These are phyloP conservation scores for Starmerella vitae DNA, from an alignment of 805 yeast genomes.

Conservation along the genomic window DNA sequence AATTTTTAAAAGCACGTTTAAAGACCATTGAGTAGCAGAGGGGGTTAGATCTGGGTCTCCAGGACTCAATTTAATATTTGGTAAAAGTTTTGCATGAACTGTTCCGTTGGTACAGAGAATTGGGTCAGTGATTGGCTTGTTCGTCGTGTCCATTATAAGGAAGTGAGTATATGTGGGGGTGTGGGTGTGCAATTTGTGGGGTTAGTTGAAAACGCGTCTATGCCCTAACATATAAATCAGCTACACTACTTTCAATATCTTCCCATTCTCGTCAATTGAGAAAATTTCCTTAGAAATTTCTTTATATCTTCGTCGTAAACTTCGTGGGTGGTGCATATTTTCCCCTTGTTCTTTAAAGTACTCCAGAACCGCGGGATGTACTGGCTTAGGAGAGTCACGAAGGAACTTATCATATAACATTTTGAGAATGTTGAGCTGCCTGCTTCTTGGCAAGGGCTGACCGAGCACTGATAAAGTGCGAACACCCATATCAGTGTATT, in stretches of 20 bases:
- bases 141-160: too few species aligned
- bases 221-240: not conserved
- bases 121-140: too few species aligned
- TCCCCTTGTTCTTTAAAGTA: not conserved
- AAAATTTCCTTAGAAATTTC: slow-evolving; percentile 1
- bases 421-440: slow-evolving; percentile 10
- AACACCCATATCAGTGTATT: slow-evolving; percentile 2
- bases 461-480: slow-evolving; percentile 7
- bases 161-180: not conserved
- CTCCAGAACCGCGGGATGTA: slow-evolving; percentile 8
- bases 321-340: not conserved
- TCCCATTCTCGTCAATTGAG: slow-evolving; percentile 3
- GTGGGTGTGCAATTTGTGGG: not conserved
- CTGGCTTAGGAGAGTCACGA: slow-evolving; percentile 10
- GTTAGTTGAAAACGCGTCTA: not conserved
- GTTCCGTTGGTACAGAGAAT: too few species aligned
- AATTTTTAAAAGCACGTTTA: slow-evolving; percentile 1
- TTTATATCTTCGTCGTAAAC: slow-evolving; percentile 2
- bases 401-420: slow-evolving; percentile 4
- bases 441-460: slow-evolving; percentile 1
- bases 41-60: slow-evolving; percentile 12
- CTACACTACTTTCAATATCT: not conserved
- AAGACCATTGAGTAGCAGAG: slow-evolving; percentile 12
- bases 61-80: not conserved
- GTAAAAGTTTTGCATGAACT: too few species aligned